Percentiles rank a stretch among this genome's conserved stretches.
Conservation (phyloP, 2,329 filamentous ascomycete species). For the Trichophyton equinum region DNA sequence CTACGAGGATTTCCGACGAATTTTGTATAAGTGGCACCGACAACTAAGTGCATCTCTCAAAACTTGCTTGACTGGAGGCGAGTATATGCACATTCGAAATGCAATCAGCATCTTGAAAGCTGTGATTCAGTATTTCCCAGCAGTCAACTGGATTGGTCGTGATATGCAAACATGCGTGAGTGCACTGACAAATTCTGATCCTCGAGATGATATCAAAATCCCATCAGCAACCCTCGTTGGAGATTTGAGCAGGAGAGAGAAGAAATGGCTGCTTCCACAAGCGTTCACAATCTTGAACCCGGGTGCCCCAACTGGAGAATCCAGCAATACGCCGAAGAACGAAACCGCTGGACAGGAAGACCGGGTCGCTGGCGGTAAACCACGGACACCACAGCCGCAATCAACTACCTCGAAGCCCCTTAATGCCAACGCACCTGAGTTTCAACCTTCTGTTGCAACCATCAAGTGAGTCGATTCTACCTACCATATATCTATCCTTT, state of each 20-base stretch:
- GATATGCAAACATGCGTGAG: slow-evolving; percentile 33
- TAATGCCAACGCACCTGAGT: slow-evolving; percentile 32
- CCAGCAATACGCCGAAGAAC: not conserved
- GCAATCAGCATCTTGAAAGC: slow-evolving; percentile 79
- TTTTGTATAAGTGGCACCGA: slow-evolving; percentile 84
- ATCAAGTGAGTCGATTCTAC: slow-evolving; percentile 25
- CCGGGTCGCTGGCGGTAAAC: not conserved
- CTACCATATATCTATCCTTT: not conserved
- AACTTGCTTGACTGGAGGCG: slow-evolving; percentile 63
- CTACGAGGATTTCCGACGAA: slow-evolving; percentile 72
- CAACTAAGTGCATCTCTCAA: slow-evolving; percentile 68
- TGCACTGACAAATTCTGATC: slow-evolving; percentile 31
- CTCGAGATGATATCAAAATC: slow-evolving; percentile 38
- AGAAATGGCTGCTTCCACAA: slow-evolving; percentile 38
- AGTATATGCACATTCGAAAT: slow-evolving; percentile 98
- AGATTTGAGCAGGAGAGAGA: slow-evolving; percentile 37
- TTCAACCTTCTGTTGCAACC: slow-evolving; percentile 22
- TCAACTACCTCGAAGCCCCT: slow-evolving; percentile 25
- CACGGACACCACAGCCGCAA: slow-evolving; percentile 16
- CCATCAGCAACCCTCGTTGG: slow-evolving; percentile 39
- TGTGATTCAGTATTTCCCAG: slow-evolving; percentile 71
- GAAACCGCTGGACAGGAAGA: not conserved
- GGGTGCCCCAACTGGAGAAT: not conserved
- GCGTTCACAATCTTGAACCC: slow-evolving; percentile 31
- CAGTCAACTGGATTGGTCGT: slow-evolving; percentile 72